Evolutionary conservation across 2,329 filamentous ascomycete species (phyloP).

Genomic region (Beauveria pseudobassiana): DNA sequence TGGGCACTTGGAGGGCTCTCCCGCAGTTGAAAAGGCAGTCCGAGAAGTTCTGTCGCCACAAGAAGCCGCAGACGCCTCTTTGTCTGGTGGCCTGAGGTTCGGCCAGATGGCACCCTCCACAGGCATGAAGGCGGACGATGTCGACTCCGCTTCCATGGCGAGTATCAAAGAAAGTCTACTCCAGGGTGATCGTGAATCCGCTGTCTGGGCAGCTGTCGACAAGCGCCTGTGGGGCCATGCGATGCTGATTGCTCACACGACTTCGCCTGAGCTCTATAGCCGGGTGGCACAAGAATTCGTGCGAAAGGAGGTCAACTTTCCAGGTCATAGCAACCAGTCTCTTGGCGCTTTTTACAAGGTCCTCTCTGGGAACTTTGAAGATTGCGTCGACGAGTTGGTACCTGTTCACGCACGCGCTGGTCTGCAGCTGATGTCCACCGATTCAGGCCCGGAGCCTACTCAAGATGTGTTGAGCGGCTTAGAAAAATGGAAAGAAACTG

Average conservation of each 20-base stretch:
- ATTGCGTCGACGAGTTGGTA: conserved; percentile 92
- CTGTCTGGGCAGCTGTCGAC: conserved; percentile 89
- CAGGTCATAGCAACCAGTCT: conserved; percentile 73
- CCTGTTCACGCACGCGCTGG: conserved; percentile 87
- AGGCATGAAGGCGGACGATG: conserved; percentile 51
- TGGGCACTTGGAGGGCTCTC: conserved; percentile 67
- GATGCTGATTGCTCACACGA: conserved; percentile 72
- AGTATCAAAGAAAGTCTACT: conserved; percentile 67
- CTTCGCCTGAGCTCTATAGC: conserved; percentile 81
- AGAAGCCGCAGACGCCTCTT: conserved; percentile 19
- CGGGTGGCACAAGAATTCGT: conserved; percentile 94
- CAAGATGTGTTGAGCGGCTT: conserved; percentile 76
- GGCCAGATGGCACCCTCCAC: conserved; percentile 22
- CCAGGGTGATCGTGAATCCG: conserved; percentile 78
- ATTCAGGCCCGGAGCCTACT: conserved; percentile 49
- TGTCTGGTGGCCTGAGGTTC: conserved; percentile 18
- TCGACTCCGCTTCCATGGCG: conserved; percentile 63
- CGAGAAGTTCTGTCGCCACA: conserved; percentile 63
- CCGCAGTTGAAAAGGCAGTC: conserved; percentile 65
- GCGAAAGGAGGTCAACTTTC: conserved; percentile 82
- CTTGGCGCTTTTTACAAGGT: conserved; percentile 89
- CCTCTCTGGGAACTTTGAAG: conserved; percentile 86
- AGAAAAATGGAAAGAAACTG: conserved; percentile 89
- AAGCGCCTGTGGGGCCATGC: conserved; percentile 95
- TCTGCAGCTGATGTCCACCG: conserved; percentile 81